Evolutionary conservation across 148 eudicot genomes (phyloP).

Genomic region (Rhododendron vialii): DNA sequence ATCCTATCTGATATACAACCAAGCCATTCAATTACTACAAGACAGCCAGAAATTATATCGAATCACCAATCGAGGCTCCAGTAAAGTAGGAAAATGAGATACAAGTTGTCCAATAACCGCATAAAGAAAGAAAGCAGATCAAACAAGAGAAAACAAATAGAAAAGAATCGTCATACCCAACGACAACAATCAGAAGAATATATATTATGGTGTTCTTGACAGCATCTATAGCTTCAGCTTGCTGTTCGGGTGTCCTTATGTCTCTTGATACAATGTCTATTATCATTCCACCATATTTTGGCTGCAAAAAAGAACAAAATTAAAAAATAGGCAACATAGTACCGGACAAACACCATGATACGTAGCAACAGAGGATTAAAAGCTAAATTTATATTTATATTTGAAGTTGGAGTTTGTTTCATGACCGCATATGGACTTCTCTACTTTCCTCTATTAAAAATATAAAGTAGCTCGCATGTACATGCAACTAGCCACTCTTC

Average conservation of each 20-base stretch:
- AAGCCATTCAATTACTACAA: background rate
- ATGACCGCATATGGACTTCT: background rate
- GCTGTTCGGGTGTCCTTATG: constrained; percentile 9
- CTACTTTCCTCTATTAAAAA: background rate
- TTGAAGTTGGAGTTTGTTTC: background rate
- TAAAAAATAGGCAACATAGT: background rate
- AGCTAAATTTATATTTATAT: background rate
- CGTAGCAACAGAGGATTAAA: background rate
- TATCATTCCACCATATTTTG: constrained; percentile 14
- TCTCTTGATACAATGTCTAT: constrained; percentile 11
- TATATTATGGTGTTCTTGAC: background rate
- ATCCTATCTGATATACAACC: background rate
- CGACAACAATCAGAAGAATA: background rate
- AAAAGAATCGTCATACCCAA: background rate
- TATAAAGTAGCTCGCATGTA: background rate
- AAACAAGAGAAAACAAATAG: background rate
- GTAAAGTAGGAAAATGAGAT: background rate
- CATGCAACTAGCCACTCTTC: background rate
- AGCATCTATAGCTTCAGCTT: constrained; percentile 9
- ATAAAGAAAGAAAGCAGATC: background rate
- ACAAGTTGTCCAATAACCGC: background rate
- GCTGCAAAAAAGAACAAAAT: constrained; percentile 6
- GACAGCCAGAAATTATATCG: background rate
- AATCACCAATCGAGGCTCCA: background rate
- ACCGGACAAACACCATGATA: background rate